Evolutionary conservation across 371 early-diverging fungal species (phyloP).

Genomic region (Phascolomyces articulosus): DNA sequence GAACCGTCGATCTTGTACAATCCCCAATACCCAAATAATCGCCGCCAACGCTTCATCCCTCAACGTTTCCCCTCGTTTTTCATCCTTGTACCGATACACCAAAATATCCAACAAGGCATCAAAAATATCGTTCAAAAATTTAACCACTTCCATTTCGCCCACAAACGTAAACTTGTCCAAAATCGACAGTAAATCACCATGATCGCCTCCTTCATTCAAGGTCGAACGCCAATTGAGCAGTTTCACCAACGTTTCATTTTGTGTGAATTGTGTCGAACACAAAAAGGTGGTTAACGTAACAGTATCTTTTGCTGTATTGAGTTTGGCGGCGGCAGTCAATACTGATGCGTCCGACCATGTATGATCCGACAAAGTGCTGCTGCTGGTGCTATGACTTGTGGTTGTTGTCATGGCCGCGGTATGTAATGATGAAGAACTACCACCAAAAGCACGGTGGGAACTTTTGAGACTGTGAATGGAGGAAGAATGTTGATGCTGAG

Average conservation of each 20-base stretch:
- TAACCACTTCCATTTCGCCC: conserved; percentile 72
- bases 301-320: conserved; percentile 52
- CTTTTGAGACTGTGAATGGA: conserved; percentile 13
- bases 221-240: conserved; percentile 64
- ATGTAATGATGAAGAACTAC: conserved; percentile 17
- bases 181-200: conserved; percentile 48
- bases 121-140: conserved; percentile 69
- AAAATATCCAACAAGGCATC: conserved; percentile 68
- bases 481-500: conserved; percentile 9
- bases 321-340: conserved; percentile 29
- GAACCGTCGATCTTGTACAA: conserved; percentile 71
- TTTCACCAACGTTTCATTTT: conserved; percentile 65
- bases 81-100: conserved; percentile 29
- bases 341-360: neutral
- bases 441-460: conserved; percentile 10
- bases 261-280: conserved; percentile 71
- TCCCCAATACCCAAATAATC: conserved; percentile 59
- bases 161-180: conserved; percentile 68
- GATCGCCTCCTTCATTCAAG: conserved; percentile 21
- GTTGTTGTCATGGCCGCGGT: no score
- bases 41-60: conserved; percentile 56
- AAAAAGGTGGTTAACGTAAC: conserved; percentile 57
- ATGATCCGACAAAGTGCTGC: conserved; percentile 7
- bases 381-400: neutral
- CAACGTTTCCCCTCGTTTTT: conserved; percentile 33